Percentiles rank a stretch among this genome's conserved stretches.
phyloP scores from a whole-genome alignment of 768 basidiomycete species.

The Bullera alba region DNA sequence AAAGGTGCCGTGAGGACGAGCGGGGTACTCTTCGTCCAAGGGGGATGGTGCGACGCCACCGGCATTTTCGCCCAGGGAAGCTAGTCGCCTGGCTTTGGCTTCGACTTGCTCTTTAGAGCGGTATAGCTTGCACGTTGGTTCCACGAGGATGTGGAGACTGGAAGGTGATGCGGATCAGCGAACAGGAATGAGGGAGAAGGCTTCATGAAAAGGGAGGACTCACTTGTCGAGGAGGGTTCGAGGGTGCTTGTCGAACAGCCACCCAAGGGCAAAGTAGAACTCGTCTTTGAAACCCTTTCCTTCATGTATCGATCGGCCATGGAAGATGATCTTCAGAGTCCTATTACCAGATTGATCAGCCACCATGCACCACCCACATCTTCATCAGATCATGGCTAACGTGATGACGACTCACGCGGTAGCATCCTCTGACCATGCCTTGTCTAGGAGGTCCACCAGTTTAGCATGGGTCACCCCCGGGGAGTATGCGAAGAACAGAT shows the following conservation, averaged over 20 bases:
- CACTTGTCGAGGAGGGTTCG: slow-evolving; percentile 60
- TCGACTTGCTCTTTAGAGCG: slow-evolving; percentile 22
- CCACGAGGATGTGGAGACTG: slow-evolving; percentile 52
- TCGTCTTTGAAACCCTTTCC: slow-evolving; percentile 55
- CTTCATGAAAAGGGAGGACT: neutral
- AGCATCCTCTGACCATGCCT: slow-evolving; percentile 59
- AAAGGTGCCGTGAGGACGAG: slow-evolving; percentile 60
- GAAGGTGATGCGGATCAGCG: neutral
- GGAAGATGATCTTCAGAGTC: slow-evolving; percentile 65
- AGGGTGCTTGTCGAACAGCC: slow-evolving; percentile 64
- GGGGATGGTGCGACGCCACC: slow-evolving; percentile 12
- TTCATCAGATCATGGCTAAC: neutral
- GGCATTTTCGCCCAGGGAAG: neutral
- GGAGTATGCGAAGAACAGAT: slow-evolving; percentile 17
- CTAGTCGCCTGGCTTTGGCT: slow-evolving; percentile 3
- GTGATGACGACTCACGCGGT: slow-evolving; percentile 18
- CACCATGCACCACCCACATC: neutral
- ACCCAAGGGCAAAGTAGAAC: slow-evolving; percentile 60
- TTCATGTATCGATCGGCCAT: slow-evolving; percentile 62
- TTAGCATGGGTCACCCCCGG: slow-evolving; percentile 3
- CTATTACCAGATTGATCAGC: slow-evolving; percentile 20
- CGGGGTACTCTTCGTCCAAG: slow-evolving; percentile 19
- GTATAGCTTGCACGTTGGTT: slow-evolving; percentile 48
- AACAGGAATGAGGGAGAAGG: neutral
- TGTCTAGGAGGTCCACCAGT: slow-evolving; percentile 44